phyloP scores from a whole-genome alignment of 805 yeast species.

The baker's yeast (Saccharomyces cerevisiae) region DNA sequence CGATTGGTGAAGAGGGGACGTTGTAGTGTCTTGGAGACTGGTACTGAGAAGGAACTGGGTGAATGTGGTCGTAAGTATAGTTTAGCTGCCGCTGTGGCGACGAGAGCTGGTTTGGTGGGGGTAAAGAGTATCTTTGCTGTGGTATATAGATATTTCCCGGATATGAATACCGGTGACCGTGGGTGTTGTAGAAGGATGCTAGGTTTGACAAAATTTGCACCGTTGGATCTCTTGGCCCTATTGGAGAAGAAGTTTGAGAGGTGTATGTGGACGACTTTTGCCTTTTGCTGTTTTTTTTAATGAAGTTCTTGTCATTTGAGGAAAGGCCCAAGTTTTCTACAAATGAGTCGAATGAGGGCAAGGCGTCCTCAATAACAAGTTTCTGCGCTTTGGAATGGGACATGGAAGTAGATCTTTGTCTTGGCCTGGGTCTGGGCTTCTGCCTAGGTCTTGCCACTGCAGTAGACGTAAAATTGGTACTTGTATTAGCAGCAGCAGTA shows the following conservation, averaged over 20 bases:
- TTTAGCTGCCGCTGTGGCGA: neutral
- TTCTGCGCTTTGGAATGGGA: neutral
- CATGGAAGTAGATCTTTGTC: neutral
- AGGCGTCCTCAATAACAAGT: neutral
- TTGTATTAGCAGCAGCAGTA: too few species aligned
- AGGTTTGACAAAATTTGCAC: conserved; percentile 18
- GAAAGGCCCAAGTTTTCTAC: neutral
- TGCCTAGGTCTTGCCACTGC: neutral
- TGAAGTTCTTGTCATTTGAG: neutral
- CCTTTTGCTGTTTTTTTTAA: neutral
- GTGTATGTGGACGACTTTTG: neutral
- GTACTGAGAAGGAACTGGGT: neutral
- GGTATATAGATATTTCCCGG: neutral
- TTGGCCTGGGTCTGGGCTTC: neutral
- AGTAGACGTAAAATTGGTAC: too few species aligned
- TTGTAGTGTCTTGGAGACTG: neutral
- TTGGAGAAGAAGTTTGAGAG: neutral
- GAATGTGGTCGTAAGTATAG: neutral
- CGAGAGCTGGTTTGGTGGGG: neutral
- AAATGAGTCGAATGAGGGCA: neutral
- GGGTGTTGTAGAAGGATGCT: conserved; percentile 15
- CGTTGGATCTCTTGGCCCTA: conserved; percentile 10
- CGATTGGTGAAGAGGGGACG: neutral
- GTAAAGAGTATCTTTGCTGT: neutral
- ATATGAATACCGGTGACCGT: neutral